phyloP scores from a whole-genome alignment of 2,329 filamentous ascomycete species.

The Aspergillus vadensis region DNA sequence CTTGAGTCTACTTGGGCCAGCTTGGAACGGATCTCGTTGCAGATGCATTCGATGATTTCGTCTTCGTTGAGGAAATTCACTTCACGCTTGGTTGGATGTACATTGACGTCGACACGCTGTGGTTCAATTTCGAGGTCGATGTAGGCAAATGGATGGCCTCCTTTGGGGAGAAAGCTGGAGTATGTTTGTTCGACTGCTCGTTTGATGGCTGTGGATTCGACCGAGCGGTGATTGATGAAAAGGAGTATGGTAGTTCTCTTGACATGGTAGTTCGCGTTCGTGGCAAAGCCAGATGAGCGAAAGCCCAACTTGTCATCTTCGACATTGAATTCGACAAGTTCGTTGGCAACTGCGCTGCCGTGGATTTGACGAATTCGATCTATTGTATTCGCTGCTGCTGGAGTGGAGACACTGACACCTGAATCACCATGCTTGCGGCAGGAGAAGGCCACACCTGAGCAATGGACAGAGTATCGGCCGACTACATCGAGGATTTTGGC shows the following conservation, averaged over 20 bases:
- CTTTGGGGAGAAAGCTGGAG: slow-evolving; percentile 82
- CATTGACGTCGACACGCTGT: slow-evolving; percentile 89
- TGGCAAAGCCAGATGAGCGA: slow-evolving; percentile 76
- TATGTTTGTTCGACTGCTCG: slow-evolving; percentile 92
- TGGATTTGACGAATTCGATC: slow-evolving; percentile 92
- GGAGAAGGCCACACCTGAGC: slow-evolving; percentile 85
- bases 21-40: slow-evolving; percentile 73
- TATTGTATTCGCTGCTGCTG: slow-evolving; percentile 67
- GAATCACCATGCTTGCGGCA: slow-evolving; percentile 96
- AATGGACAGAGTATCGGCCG: slow-evolving; percentile 90
- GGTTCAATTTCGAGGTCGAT: slow-evolving; percentile 91
- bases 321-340: slow-evolving; percentile 75
- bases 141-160: slow-evolving; percentile 91
- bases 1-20: slow-evolving; percentile 89
- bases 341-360: slow-evolving; percentile 79
- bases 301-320: slow-evolving; percentile 81
- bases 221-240: slow-evolving; percentile 95
- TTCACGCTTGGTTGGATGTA: slow-evolving; percentile 94
- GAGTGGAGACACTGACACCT: slow-evolving; percentile 77
- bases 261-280: slow-evolving; percentile 91
- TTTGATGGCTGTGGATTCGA: slow-evolving; percentile 85
- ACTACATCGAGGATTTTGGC: slow-evolving; percentile 97
- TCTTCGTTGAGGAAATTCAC: slow-evolving; percentile 98
- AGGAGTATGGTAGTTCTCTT: slow-evolving; percentile 86
- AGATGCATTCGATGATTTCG: slow-evolving; percentile 86